phyloP scores from a whole-genome alignment of 768 basidiomycete species.

The Pleurotus pulmonarius region DNA sequence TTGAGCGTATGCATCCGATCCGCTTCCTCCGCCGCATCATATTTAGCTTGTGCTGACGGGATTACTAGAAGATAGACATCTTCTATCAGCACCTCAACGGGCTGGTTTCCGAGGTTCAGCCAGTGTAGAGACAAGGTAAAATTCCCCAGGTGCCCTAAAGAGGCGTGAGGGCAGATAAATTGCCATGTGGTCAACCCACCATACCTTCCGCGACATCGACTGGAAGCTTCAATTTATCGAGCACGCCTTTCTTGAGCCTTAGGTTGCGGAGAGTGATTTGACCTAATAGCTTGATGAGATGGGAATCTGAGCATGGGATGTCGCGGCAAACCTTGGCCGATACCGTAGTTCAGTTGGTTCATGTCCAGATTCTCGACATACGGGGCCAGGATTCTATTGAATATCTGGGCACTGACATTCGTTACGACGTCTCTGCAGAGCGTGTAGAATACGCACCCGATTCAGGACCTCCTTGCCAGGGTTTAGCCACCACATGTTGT shows the following conservation, averaged over 20 bases:
- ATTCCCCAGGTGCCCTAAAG: constrained; percentile 76
- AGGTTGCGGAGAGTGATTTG: constrained; percentile 77
- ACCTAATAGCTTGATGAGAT: constrained; percentile 34
- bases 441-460: constrained; percentile 46
- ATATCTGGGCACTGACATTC: constrained; percentile 39
- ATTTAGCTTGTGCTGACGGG: constrained; percentile 65
- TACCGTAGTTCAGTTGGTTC: constrained; percentile 91
- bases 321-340: constrained; percentile 64
- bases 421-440: neutral
- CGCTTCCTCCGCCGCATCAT: constrained; percentile 76
- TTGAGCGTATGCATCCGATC: constrained; percentile 34
- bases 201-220: constrained; percentile 94
- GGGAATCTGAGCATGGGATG: neutral
- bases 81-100: constrained; percentile 87
- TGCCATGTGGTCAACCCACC: constrained; percentile 1
- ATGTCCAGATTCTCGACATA: constrained; percentile 97
- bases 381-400: constrained; percentile 89
- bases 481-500: constrained; percentile 80
- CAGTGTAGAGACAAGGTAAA: constrained; percentile 85
- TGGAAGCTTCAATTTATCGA: constrained; percentile 94
- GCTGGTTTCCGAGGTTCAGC: constrained; percentile 86
- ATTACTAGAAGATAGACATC: constrained; percentile 94
- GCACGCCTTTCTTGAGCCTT: constrained; percentile 85
- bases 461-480: constrained; percentile 83
- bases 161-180: neutral